phyloP scores from a whole-genome alignment of 768 basidiomycete species.

The Paxillus involutus region DNA sequence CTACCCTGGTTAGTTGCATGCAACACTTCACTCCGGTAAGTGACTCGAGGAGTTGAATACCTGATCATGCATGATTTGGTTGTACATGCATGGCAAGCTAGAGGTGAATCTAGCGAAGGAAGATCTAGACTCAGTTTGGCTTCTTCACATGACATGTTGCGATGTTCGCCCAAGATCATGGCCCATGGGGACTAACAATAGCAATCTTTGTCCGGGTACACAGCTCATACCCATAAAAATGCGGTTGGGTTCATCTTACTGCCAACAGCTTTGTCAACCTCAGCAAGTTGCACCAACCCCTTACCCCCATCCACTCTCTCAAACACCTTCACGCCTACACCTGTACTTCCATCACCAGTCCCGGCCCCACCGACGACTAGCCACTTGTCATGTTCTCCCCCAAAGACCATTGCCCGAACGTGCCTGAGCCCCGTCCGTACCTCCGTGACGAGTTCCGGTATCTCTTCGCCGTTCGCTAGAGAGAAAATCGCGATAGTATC shows the following conservation, averaged over 20 bases:
- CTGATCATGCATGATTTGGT: too few relatives aligned
- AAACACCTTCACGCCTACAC: constrained; percentile 70
- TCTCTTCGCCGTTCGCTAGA: constrained; percentile 41
- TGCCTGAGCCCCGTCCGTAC: constrained; percentile 70
- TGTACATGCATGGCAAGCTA: too few relatives aligned
- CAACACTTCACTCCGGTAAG: too few relatives aligned
- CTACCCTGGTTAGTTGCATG: too few relatives aligned
- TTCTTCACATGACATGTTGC: too few relatives aligned
- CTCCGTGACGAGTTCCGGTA: constrained; percentile 55
- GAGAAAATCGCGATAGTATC: constrained; percentile 74
- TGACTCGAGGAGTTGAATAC: too few relatives aligned
- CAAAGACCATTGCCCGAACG: constrained; percentile 66
- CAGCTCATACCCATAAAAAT: constrained; percentile 38
- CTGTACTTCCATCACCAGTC: constrained; percentile 49
- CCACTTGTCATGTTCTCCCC: constrained; percentile 60
- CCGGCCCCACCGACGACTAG: constrained; percentile 61
- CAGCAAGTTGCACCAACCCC: constrained; percentile 52
- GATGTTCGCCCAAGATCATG: too few relatives aligned
- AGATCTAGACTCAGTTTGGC: too few relatives aligned
- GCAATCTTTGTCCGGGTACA: not conserved
- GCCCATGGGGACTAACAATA: not conserved
- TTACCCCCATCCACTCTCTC: constrained; percentile 63
- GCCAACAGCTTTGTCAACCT: constrained; percentile 34
- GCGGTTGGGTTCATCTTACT: constrained; percentile 34
- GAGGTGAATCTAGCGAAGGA: too few relatives aligned